These are phyloP conservation scores for Leptodermis oblonga DNA, from an alignment of 257 asterid species.

Conservation along the genomic window DNA sequence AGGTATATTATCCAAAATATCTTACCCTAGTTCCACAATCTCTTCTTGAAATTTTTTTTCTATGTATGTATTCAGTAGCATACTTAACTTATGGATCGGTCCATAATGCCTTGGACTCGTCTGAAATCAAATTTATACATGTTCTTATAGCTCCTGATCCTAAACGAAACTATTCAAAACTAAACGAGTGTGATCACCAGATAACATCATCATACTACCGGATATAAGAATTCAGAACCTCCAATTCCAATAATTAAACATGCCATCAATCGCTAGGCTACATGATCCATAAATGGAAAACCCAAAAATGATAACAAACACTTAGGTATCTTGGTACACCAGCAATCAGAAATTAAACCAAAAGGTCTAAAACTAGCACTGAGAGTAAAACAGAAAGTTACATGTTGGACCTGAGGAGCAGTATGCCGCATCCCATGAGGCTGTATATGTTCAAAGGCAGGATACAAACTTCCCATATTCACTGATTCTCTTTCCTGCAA, in stretches of 20 bases:
- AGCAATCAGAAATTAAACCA: no score
- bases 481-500: slow-evolving; percentile 59
- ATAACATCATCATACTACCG: background rate
- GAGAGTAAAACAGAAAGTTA: background rate
- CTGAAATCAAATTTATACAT: background rate
- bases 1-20: background rate
- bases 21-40: background rate
- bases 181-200: background rate
- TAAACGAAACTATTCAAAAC: background rate
- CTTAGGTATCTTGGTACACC: background rate
- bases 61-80: background rate
- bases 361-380: background rate
- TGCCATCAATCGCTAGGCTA: background rate
- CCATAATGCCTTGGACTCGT: background rate
- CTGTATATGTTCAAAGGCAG: slow-evolving; percentile 59
- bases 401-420: slow-evolving; percentile 56
- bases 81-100: background rate
- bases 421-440: slow-evolving; percentile 51
- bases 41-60: background rate
- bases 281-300: background rate
- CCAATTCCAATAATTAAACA: background rate
- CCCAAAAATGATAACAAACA: background rate
- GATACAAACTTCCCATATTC: slow-evolving; percentile 50
- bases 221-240: background rate
- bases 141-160: background rate